These are phyloP conservation scores for Vairimorpha necatrix DNA, from an alignment of 371 early-diverging fungal genomes.

Conservation along the genomic window DNA sequence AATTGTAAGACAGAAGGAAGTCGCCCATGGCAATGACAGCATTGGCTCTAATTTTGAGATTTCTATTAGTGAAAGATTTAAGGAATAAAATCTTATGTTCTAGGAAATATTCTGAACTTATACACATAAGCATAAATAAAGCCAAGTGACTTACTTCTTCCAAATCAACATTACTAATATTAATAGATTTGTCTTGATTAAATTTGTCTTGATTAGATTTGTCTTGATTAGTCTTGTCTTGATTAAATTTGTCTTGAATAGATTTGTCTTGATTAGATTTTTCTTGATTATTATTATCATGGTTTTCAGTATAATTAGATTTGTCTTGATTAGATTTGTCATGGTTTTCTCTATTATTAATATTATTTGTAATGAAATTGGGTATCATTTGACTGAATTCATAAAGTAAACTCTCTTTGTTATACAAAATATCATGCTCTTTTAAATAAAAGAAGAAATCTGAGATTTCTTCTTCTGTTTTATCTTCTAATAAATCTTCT, in stretches of 20 bases:
- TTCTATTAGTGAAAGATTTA: constrained; percentile 2
- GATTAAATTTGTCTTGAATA: not conserved
- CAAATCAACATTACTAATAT: too few relatives aligned
- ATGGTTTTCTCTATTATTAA: too few relatives aligned
- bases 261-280: not conserved
- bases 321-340: not conserved
- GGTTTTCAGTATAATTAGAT: too few relatives aligned
- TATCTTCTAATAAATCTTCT: constrained; percentile 24
- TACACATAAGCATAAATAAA: constrained; percentile 41
- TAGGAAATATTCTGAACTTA: constrained; percentile 44
- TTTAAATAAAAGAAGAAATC: constrained; percentile 62
- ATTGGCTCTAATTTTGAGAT: constrained; percentile 34
- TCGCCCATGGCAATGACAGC: constrained; percentile 41
- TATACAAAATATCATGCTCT: constrained; percentile 63
- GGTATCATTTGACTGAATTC: constrained; percentile 45
- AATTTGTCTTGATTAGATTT: too few relatives aligned
- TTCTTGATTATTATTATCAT: too few relatives aligned
- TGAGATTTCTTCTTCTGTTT: constrained; percentile 61
- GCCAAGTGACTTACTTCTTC: constrained; percentile 20
- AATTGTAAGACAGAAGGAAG: constrained; percentile 44
- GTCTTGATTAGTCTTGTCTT: not conserved
- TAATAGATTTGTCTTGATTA: not conserved
- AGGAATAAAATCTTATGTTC: constrained; percentile 25
- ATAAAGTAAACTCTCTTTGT: constrained; percentile 39
- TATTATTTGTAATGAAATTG: constrained; percentile 10